These are phyloP conservation scores for Cerioporus squamosus DNA, from an alignment of 1,284 basidiomycete genomes.

Conservation along the genomic window DNA sequence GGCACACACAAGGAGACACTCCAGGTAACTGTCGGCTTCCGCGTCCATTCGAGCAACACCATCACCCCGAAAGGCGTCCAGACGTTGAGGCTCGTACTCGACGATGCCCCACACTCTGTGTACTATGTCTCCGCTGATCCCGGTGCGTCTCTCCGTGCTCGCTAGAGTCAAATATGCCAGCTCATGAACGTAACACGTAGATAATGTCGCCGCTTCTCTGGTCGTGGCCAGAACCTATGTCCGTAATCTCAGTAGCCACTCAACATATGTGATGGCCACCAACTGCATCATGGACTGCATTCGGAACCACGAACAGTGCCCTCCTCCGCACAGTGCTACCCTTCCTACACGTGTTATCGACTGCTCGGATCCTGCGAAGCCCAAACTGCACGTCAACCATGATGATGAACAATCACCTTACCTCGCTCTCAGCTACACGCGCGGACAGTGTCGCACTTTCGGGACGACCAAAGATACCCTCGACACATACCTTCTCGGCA, in stretches of 20 bases:
- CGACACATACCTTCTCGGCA: slow-evolving; percentile 1
- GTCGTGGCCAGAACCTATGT: slow-evolving; percentile 4
- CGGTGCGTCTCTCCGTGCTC: slow-evolving; percentile 2
- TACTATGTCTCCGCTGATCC: slow-evolving; percentile 14
- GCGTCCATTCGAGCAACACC: slow-evolving; percentile 1
- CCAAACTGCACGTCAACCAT: slow-evolving; percentile 1
- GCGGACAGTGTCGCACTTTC: slow-evolving; percentile 3
- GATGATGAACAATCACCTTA: slow-evolving; percentile 6
- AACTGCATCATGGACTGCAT: slow-evolving; percentile 9
- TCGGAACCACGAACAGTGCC: slow-evolving; percentile 9
- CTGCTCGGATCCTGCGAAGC: slow-evolving; percentile 9
- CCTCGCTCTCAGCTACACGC: slow-evolving; percentile 12
- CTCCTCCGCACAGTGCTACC: slow-evolving; percentile 5
- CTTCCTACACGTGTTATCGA: slow-evolving; percentile 11
- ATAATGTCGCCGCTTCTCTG: slow-evolving; percentile 1
- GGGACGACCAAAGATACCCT: slow-evolving; percentile 11
- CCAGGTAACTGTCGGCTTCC: slow-evolving; percentile 7
- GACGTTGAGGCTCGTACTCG: slow-evolving; percentile 8
- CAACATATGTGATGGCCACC: background rate
- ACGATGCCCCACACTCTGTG: slow-evolving; percentile 8
- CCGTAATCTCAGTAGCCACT: slow-evolving; percentile 1
- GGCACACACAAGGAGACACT: slow-evolving; percentile 3
- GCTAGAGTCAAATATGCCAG: background rate
- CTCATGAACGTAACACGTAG: background rate
- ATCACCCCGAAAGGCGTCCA: slow-evolving; percentile 15